phyloP scores from a whole-genome alignment of 75 land plant species.

The Pseudotsuga menziesii region DNA sequence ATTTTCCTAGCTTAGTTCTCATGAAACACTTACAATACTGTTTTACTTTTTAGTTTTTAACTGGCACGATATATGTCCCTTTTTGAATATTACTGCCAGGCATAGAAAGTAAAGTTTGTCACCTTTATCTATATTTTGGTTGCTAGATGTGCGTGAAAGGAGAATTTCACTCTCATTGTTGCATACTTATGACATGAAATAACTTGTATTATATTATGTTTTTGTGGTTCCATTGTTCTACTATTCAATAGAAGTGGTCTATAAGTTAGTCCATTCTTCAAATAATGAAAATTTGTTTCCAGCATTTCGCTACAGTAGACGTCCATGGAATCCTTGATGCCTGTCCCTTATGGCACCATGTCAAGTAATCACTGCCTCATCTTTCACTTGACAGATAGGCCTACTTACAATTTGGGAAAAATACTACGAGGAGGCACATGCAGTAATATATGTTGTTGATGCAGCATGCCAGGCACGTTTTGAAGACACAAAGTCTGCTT shows the following conservation, averaged over 20 bases:
- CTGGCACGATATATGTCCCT: not conserved
- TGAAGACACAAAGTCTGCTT: slow-evolving; percentile 91
- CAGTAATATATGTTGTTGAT: slow-evolving; percentile 91
- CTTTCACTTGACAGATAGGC: slow-evolving; percentile 56
- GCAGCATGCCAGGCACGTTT: slow-evolving; percentile 77
- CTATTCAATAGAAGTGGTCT: not conserved
- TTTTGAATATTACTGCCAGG: not conserved
- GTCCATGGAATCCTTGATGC: not conserved
- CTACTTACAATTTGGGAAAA: slow-evolving; percentile 97
- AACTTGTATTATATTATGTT: not conserved
- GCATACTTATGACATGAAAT: not conserved
- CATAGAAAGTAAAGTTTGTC: not conserved
- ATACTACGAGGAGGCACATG: slow-evolving; percentile 97
- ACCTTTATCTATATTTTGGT: not conserved
- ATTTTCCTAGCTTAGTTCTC: not conserved
- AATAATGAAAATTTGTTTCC: not conserved
- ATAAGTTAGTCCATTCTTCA: not conserved
- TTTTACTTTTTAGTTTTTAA: not conserved
- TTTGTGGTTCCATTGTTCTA: not conserved
- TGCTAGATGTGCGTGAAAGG: not conserved
- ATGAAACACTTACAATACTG: not conserved
- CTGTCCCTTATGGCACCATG: not conserved
- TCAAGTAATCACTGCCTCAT: not conserved
- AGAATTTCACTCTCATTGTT: not conserved
- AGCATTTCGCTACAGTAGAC: not conserved